A percentile compares a stretch with the other conserved stretches of the same genome.
Conservation (phyloP, 1,139 yeast genomes). For the Geotrichum aggregatum region DNA sequence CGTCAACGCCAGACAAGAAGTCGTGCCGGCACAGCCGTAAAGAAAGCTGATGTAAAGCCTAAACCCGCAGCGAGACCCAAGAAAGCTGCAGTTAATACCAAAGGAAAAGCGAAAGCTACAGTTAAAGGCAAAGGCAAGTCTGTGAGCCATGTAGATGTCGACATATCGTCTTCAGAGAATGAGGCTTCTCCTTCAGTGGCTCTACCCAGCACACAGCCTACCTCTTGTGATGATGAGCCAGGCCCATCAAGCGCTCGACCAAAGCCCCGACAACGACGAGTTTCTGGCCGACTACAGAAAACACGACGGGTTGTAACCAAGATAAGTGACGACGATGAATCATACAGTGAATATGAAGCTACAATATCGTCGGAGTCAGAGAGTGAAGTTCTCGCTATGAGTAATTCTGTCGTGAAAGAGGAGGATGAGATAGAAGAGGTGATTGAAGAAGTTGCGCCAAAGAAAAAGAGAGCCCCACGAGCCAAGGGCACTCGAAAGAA, state of each 20-base stretch:
- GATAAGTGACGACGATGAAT: not conserved
- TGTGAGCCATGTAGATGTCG: not conserved
- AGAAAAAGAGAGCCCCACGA: not conserved
- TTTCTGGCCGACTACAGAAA: not conserved
- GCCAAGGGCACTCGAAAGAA: not conserved
- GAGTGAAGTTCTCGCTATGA: not conserved
- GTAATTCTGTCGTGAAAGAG: not conserved
- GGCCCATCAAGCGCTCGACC: slow-evolving; percentile 4
- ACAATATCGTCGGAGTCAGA: too few species aligned
- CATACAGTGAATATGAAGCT: not conserved
- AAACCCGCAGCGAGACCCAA: not conserved
- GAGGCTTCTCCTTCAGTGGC: not conserved
- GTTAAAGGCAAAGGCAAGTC: slow-evolving; percentile 7
- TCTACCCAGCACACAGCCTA: slow-evolving; percentile 13
- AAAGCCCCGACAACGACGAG: not conserved
- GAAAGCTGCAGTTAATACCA: not conserved
- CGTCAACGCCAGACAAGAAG: slow-evolving; percentile 5
- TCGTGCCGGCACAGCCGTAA: not conserved
- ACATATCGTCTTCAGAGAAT: slow-evolving; percentile 1
- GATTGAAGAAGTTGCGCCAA: not conserved
- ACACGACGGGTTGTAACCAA: not conserved
- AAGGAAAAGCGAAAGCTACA: not conserved
- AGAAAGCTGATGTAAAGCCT: too few species aligned
- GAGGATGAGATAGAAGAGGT: not conserved
- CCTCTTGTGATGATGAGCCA: slow-evolving; percentile 15